Conservation (phyloP, 345 rosid genomes). For the Acer saccharum region DNA sequence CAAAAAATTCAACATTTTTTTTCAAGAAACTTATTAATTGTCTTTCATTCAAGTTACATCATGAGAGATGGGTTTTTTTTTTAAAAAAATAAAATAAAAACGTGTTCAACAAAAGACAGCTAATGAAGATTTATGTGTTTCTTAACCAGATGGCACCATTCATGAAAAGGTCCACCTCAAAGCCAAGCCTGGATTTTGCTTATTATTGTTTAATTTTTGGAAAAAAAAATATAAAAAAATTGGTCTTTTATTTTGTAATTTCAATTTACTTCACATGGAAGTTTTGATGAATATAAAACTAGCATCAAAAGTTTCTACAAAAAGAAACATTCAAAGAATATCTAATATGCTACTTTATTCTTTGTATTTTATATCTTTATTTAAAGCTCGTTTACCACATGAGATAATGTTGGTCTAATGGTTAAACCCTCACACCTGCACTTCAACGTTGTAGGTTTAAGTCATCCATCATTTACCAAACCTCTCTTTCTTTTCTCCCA, state of each 20-base stretch:
- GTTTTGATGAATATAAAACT: neutral
- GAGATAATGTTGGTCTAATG: too few species aligned
- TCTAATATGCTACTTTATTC: conserved; percentile 8
- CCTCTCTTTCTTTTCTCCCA: too few species aligned
- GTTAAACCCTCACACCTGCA: too few species aligned
- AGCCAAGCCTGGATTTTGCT: neutral
- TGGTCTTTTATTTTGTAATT: neutral
- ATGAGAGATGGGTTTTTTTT: neutral
- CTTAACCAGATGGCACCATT: conserved; percentile 5
- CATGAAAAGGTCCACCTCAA: conserved; percentile 1
- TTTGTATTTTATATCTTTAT: conserved; percentile 7
- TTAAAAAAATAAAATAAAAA: neutral
- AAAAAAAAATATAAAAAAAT: neutral
- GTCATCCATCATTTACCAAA: too few species aligned
- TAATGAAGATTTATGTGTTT: conserved; percentile 3
- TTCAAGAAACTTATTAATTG: neutral
- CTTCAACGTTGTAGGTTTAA: too few species aligned
- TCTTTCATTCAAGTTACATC: conserved; percentile 2
- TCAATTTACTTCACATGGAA: neutral
- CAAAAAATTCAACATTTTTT: neutral
- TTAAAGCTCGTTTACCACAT: neutral
- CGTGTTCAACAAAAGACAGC: neutral
- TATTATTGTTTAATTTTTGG: neutral
- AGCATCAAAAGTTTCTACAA: conserved; percentile 1
- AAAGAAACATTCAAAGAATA: conserved; percentile 9